A percentile compares a stretch with the other conserved stretches of the same genome.
Conservation (phyloP, 1,284 basidiomycete genomes). For the Moesziomyces antarcticus region DNA sequence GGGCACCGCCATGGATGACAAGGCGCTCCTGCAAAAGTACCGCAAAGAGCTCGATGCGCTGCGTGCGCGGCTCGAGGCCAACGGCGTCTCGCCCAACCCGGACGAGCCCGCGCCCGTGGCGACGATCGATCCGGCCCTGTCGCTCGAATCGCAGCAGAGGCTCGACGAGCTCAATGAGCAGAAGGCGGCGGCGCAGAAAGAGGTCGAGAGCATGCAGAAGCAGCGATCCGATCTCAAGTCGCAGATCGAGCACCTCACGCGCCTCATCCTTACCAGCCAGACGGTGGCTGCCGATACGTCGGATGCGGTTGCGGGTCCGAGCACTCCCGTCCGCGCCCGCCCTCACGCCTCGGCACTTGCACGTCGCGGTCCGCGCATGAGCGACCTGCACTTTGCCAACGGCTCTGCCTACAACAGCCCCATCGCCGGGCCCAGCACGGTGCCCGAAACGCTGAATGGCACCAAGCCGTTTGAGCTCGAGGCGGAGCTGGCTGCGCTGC, state of each 20-base stretch:
- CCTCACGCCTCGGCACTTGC: constrained; percentile 32
- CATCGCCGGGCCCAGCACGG: neutral
- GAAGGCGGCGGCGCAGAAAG: constrained; percentile 40
- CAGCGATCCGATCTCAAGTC: constrained; percentile 50
- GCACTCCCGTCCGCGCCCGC: constrained; percentile 20
- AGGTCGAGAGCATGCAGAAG: constrained; percentile 57
- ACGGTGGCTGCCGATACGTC: constrained; percentile 39
- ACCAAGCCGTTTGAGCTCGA: constrained; percentile 55
- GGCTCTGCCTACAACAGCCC: constrained; percentile 19
- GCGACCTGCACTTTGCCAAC: constrained; percentile 32
- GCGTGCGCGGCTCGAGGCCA: constrained; percentile 50
- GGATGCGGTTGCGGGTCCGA: constrained; percentile 16
- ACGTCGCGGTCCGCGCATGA: constrained; percentile 57
- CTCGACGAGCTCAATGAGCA: constrained; percentile 48
- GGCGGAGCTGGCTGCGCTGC: constrained; percentile 51
- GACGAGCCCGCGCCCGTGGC: constrained; percentile 6
- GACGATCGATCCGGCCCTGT: constrained; percentile 6
- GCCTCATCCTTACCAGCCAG: constrained; percentile 61
- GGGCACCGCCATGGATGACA: constrained; percentile 69
- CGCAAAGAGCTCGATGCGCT: constrained; percentile 60
- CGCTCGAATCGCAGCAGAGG: constrained; percentile 25
- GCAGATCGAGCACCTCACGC: constrained; percentile 64
- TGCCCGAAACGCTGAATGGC: constrained; percentile 14
- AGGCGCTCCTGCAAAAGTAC: constrained; percentile 64
- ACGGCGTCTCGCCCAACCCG: constrained; percentile 5